Evolutionary conservation across 805 yeast species (phyloP).

Genomic region (Kluyveromyces wickerhamii): DNA sequence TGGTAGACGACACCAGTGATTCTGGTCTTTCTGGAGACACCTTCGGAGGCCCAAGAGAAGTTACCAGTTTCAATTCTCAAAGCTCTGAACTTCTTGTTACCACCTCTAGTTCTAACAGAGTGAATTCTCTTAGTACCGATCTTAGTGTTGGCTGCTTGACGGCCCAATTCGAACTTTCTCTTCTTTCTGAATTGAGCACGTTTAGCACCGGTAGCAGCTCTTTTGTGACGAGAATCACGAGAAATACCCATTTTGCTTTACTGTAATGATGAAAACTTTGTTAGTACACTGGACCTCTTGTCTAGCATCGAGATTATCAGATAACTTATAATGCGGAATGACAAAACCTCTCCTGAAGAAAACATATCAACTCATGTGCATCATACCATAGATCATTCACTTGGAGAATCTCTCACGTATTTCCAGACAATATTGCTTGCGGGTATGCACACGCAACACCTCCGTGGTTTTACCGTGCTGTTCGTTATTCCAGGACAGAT

Average conservation of each 20-base stretch:
- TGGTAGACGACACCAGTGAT: slow-evolving; percentile 96
- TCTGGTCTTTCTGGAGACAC: slow-evolving; percentile 98
- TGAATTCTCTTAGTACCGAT: slow-evolving; percentile 98
- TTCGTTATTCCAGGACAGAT: too few relatives aligned
- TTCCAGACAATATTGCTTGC: too few relatives aligned
- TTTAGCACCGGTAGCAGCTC: slow-evolving; percentile 99
- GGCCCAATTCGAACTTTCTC: slow-evolving; percentile 99
- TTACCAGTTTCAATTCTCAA: slow-evolving; percentile 98
- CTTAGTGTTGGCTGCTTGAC: slow-evolving; percentile 99
- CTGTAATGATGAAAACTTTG: slow-evolving; percentile 3
- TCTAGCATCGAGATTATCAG: too few relatives aligned
- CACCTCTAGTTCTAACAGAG: slow-evolving; percentile 99
- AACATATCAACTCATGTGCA: too few relatives aligned
- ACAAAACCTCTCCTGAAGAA: too few relatives aligned
- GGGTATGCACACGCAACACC: too few relatives aligned
- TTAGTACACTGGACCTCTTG: slow-evolving; percentile 6
- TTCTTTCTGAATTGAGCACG: slow-evolving; percentile 99
- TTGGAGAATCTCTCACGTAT: too few relatives aligned
- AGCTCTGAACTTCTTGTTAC: slow-evolving; percentile 99
- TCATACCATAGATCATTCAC: too few relatives aligned
- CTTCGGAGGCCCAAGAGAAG: slow-evolving; percentile 99
- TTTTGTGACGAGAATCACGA: slow-evolving; percentile 99
- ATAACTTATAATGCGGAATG: too few relatives aligned
- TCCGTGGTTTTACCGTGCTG: too few relatives aligned
- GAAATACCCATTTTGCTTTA: slow-evolving; percentile 91